These are phyloP conservation scores for Cyclostephanos tholiformis DNA, from an alignment of 108 stramenopile species.

Conservation along the genomic window DNA sequence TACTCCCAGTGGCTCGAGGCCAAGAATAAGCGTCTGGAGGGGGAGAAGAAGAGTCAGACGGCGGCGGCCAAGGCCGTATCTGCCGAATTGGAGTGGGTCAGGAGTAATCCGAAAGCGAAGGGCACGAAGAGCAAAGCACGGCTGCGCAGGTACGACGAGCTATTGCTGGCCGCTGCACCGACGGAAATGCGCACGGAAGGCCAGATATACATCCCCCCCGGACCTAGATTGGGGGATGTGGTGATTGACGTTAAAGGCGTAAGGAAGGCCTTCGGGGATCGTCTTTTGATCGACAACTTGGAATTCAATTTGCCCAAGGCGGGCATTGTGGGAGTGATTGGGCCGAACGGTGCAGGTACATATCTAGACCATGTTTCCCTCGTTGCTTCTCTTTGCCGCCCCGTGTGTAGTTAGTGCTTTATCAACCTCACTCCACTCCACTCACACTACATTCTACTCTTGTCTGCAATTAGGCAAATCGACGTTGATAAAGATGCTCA, in stretches of 20 bases:
- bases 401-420: background rate
- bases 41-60: slow-evolving; percentile 82
- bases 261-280: slow-evolving; percentile 77
- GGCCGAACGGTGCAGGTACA: background rate
- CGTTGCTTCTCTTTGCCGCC: background rate
- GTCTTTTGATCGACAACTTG: slow-evolving; percentile 84
- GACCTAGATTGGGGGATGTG: slow-evolving; percentile 87
- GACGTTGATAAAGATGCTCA: slow-evolving; percentile 91
- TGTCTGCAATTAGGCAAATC: slow-evolving; percentile 61
- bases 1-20: slow-evolving; percentile 93
- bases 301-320: slow-evolving; percentile 87
- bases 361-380: background rate
- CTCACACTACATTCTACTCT: background rate
- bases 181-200: slow-evolving; percentile 74
- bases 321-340: slow-evolving; percentile 57
- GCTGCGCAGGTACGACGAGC: slow-evolving; percentile 87
- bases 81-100: slow-evolving; percentile 91
- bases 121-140: slow-evolving; percentile 92
- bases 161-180: slow-evolving; percentile 81
- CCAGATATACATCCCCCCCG: slow-evolving; percentile 95
- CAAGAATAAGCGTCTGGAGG: slow-evolving; percentile 85
- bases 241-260: slow-evolving; percentile 83
- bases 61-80: slow-evolving; percentile 83
- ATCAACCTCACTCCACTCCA: background rate
- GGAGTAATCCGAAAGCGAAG: slow-evolving; percentile 87